Evolutionary conservation across 345 rosid genomes (phyloP).

Genomic region (Leavenworthia alabamica): DNA sequence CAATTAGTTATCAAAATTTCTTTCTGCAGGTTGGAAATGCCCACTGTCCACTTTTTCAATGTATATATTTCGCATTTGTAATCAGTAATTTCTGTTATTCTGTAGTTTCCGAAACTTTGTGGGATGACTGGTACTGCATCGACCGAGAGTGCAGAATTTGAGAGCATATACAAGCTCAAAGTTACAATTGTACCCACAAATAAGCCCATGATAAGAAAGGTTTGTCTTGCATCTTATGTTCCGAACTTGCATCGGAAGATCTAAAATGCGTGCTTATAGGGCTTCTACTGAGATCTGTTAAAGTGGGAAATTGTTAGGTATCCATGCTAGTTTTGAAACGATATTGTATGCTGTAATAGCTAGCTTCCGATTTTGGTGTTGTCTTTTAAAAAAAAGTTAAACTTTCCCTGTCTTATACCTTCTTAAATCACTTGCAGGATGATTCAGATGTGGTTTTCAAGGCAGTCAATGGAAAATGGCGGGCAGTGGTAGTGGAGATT

Average conservation of each 20-base stretch:
- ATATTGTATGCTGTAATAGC: background rate
- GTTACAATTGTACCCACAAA: conserved; percentile 95
- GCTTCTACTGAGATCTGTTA: background rate
- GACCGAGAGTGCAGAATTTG: conserved; percentile 93
- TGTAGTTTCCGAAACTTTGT: conserved; percentile 92
- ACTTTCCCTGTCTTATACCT: background rate
- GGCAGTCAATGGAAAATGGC: conserved; percentile 88
- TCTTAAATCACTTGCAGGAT: conserved; percentile 55
- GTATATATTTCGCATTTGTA: background rate
- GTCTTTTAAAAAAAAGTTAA: background rate
- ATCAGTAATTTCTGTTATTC: conserved; percentile 5
- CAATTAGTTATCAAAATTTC: conserved; percentile 96
- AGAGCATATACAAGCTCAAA: conserved; percentile 96
- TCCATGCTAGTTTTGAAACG: conserved; percentile 2
- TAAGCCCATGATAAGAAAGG: conserved; percentile 97
- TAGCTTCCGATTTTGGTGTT: background rate
- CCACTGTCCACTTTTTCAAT: conserved; percentile 12
- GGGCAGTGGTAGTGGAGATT: conserved; percentile 90
- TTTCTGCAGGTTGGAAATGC: conserved; percentile 75
- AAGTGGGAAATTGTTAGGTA: background rate
- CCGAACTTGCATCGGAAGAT: background rate
- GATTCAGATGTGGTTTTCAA: conserved; percentile 97
- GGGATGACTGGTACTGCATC: conserved; percentile 99
- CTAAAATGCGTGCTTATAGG: background rate
- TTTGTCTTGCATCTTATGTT: conserved; percentile 26